Evolutionary conservation across 2,329 filamentous ascomycete genomes (phyloP).

Genomic region (Hirsutella minnesotensis): DNA sequence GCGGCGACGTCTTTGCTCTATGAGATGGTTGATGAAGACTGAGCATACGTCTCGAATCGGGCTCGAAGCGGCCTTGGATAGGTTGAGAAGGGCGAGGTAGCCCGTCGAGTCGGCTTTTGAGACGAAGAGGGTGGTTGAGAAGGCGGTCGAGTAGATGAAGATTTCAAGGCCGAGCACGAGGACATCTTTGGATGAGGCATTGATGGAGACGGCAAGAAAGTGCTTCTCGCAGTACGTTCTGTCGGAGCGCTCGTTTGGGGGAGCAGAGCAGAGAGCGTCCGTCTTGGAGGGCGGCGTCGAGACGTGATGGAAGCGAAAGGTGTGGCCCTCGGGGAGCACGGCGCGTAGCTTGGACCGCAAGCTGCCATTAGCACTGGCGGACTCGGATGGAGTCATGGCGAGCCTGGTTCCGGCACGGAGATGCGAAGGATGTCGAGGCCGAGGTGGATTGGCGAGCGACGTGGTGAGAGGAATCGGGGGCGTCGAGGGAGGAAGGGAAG

Average conservation of each 20-base stretch:
- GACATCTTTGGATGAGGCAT: slow-evolving; percentile 33
- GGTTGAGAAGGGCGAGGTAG: slow-evolving; percentile 56
- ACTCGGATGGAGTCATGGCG: not conserved
- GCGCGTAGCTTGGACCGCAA: slow-evolving; percentile 23
- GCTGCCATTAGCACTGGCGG: not conserved
- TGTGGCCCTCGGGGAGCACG: slow-evolving; percentile 39
- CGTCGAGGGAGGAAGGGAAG: no score
- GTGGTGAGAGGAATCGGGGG: no score
- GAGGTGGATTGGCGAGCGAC: no score
- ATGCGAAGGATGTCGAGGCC: no score
- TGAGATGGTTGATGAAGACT: slow-evolving; percentile 65
- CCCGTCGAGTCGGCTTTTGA: slow-evolving; percentile 97
- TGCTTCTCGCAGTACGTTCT: slow-evolving; percentile 81
- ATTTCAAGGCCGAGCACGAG: slow-evolving; percentile 79
- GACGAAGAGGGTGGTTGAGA: slow-evolving; percentile 80
- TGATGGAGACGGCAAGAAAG: slow-evolving; percentile 46
- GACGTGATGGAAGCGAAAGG: slow-evolving; percentile 70
- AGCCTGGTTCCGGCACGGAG: no score
- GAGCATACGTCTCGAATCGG: slow-evolving; percentile 64
- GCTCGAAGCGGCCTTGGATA: slow-evolving; percentile 52
- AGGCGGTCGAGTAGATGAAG: slow-evolving; percentile 71
- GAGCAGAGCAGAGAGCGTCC: slow-evolving; percentile 66
- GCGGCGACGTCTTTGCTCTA: slow-evolving; percentile 52
- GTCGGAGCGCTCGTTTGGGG: slow-evolving; percentile 59
- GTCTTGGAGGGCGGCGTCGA: slow-evolving; percentile 71